A percentile compares a stretch with the other conserved stretches of the same genome.
Conservation (phyloP, 177 flowering plant species). For the Vitis hybrid region DNA sequence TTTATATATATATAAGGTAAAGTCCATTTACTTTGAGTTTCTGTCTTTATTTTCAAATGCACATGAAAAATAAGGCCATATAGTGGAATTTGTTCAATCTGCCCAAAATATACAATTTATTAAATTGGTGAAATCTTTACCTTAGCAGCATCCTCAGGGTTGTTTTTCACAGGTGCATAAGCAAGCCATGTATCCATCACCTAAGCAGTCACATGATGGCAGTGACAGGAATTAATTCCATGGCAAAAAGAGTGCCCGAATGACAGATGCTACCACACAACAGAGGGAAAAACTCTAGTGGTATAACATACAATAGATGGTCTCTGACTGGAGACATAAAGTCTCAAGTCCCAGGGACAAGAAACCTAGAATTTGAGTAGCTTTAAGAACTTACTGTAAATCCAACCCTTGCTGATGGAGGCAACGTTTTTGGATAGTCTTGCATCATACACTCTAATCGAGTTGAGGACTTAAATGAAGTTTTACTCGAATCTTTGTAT, state of each 20-base stretch:
- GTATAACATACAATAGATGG: not conserved
- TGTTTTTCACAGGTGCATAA: conserved; percentile 98
- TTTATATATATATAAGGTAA: too few species aligned
- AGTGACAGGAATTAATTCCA: too few species aligned
- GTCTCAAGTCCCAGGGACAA: not conserved
- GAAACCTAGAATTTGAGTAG: not conserved
- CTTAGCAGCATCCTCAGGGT: conserved; percentile 98
- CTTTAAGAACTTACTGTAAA: conserved; percentile 68
- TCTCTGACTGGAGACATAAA: not conserved
- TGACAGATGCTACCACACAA: not conserved
- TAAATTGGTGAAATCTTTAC: conserved; percentile 29
- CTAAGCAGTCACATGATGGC: conserved; percentile 32
- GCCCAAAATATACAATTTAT: not conserved
- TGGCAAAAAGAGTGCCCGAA: not conserved
- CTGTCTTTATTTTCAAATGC: too few species aligned
- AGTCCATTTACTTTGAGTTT: too few species aligned
- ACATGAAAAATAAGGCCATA: too few species aligned
- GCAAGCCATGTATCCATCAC: conserved; percentile 97
- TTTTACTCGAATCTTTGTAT: conserved; percentile 89
- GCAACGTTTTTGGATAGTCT: conserved; percentile 94
- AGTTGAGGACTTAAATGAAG: conserved; percentile 94
- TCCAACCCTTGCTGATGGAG: conserved; percentile 94
- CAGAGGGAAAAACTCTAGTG: not conserved
- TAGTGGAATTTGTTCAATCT: not conserved
- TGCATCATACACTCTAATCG: conserved; percentile 99